phyloP scores from a whole-genome alignment of 129 eudicot species.

The Flaveria ramosissima region DNA sequence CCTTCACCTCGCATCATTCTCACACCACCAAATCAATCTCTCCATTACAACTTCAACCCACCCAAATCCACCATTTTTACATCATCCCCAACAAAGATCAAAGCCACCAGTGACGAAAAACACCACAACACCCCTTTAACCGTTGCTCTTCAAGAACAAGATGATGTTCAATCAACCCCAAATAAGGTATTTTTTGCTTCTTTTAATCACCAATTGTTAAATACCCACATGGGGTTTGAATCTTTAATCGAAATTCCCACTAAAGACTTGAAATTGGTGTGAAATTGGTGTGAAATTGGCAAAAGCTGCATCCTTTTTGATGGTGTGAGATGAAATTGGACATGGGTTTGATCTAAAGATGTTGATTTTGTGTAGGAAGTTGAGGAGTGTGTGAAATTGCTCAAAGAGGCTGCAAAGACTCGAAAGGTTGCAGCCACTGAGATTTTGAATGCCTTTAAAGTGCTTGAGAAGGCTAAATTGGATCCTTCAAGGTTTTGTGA shows the following conservation, averaged over 20 bases:
- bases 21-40: constrained; percentile 27
- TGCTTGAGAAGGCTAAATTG: constrained; percentile 83
- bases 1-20: constrained; percentile 29
- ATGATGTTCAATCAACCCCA: constrained; percentile 32
- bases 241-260: no score
- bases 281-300: no score
- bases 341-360: neutral
- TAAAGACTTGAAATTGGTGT: no score
- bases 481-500: constrained; percentile 78
- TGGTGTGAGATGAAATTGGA: neutral
- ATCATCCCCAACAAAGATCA: constrained; percentile 21
- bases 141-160: constrained; percentile 35
- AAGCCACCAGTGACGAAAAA: constrained; percentile 50
- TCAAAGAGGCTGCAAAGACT: constrained; percentile 89
- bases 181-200: constrained; percentile 35
- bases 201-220: no score
- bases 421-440: constrained; percentile 62
- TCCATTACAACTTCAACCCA: constrained; percentile 5
- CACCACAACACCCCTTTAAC: constrained; percentile 29
- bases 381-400: constrained; percentile 60
- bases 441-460: constrained; percentile 60
- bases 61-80: constrained; percentile 18
- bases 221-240: no score
- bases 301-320: neutral
- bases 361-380: constrained; percentile 56